phyloP scores from a whole-genome alignment of 1,284 basidiomycete genomes.

The Ustilago sp. region DNA sequence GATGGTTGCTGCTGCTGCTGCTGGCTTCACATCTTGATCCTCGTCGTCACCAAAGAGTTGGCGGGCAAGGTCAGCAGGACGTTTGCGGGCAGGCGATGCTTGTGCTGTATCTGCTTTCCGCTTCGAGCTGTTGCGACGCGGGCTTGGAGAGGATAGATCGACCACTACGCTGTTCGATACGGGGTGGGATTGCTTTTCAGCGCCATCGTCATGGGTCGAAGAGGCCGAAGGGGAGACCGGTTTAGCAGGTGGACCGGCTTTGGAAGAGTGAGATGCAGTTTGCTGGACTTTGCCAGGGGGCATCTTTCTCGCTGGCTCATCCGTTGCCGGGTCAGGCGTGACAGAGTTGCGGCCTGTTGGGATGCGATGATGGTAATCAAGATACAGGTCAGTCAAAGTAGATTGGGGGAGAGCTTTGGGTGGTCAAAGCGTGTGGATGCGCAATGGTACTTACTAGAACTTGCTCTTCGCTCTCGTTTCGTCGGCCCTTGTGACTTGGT shows the following conservation, averaged over 20 bases:
- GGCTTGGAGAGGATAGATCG: neutral
- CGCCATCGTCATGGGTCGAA: neutral
- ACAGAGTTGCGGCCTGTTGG: slow-evolving; percentile 13
- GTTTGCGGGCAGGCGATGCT: slow-evolving; percentile 5
- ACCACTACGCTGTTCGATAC: neutral
- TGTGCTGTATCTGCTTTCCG: slow-evolving; percentile 10
- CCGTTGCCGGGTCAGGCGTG: slow-evolving; percentile 6
- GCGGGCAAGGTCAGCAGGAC: slow-evolving; percentile 17
- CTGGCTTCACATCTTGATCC: slow-evolving; percentile 3
- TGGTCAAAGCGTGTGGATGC: no score
- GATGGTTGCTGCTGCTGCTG: neutral
- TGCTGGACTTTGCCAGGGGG: slow-evolving; percentile 24
- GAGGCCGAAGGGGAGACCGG: neutral
- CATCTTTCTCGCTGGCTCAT: slow-evolving; percentile 17
- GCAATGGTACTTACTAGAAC: slow-evolving; percentile 11
- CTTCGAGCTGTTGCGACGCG: neutral
- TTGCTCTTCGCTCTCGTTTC: slow-evolving; percentile 19
- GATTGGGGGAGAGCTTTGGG: neutral
- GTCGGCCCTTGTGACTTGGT: neutral
- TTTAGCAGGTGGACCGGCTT: neutral
- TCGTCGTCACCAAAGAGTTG: slow-evolving; percentile 30
- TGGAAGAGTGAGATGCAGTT: neutral
- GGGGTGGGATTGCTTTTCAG: neutral
- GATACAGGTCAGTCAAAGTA: neutral
- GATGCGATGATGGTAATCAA: neutral